Conservation (phyloP, 441 rosid genomes). For the Gossypium davidsonii region DNA sequence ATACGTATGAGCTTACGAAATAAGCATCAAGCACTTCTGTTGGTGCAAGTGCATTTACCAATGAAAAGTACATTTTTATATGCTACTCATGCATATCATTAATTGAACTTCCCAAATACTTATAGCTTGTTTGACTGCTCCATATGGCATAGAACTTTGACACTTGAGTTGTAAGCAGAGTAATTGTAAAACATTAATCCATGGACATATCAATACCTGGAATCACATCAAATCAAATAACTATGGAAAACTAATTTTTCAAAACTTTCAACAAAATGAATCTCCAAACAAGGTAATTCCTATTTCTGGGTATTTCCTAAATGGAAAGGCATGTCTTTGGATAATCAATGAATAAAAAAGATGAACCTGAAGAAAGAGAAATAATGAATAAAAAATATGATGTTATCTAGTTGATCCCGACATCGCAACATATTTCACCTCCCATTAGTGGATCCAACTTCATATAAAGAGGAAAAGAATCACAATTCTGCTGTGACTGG, state of each 20-base stretch:
- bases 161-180: neutral
- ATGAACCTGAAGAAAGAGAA: neutral
- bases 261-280: neutral
- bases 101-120: neutral
- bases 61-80: neutral
- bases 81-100: neutral
- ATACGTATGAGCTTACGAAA: neutral
- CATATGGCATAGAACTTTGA: neutral
- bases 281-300: neutral
- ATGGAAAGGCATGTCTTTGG: neutral
- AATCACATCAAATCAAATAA: slow-evolving; percentile 9
- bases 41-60: neutral
- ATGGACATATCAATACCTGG: neutral
- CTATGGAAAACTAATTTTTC: neutral
- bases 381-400: neutral
- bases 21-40: neutral
- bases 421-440: neutral
- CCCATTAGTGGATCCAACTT: neutral
- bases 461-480: neutral
- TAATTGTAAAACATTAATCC: neutral
- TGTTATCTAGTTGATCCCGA: neutral
- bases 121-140: neutral
- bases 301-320: slow-evolving; percentile 2
- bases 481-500: neutral
- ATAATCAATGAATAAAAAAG: neutral